Conservation (phyloP, 129 eudicot species). For the Flaveria trinervia region DNA sequence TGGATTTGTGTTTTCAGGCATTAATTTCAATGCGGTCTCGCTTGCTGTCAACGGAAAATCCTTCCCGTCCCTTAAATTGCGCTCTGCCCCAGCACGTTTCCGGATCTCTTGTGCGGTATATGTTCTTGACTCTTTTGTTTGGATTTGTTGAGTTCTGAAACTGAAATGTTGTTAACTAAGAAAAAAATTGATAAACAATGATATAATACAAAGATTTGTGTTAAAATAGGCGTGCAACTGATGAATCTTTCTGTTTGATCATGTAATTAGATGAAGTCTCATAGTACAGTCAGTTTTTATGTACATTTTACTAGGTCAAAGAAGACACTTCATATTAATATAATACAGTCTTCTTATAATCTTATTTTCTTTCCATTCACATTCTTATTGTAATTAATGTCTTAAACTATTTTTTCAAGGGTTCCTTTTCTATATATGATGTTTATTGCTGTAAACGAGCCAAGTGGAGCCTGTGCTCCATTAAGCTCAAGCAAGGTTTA, state of each 20-base stretch:
- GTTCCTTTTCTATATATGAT: background rate
- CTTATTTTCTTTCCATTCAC: background rate
- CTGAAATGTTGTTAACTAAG: background rate
- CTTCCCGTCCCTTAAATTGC: slow-evolving; percentile 45
- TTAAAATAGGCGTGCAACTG: background rate
- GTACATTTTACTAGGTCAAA: background rate
- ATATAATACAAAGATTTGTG: background rate
- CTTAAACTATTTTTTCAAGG: background rate
- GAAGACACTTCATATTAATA: background rate
- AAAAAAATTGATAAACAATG: background rate
- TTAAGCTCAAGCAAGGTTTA: background rate
- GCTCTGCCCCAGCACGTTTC: slow-evolving; percentile 44
- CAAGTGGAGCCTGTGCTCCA: background rate
- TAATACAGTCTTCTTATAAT: too few relatives aligned
- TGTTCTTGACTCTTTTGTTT: background rate
- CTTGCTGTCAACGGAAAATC: slow-evolving; percentile 43
- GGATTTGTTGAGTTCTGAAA: background rate
- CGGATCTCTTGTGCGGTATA: slow-evolving; percentile 58
- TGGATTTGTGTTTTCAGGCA: slow-evolving; percentile 32
- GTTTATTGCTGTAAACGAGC: background rate
- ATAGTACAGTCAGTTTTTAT: background rate
- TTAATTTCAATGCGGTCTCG: slow-evolving; percentile 43
- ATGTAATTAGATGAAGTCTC: background rate
- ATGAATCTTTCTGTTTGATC: background rate
- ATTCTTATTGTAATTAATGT: background rate